Percentiles rank a stretch among this genome's conserved stretches.
Evolutionary conservation across 2,329 filamentous ascomycete genomes (phyloP).

Genomic region (Fusarium sp.): DNA sequence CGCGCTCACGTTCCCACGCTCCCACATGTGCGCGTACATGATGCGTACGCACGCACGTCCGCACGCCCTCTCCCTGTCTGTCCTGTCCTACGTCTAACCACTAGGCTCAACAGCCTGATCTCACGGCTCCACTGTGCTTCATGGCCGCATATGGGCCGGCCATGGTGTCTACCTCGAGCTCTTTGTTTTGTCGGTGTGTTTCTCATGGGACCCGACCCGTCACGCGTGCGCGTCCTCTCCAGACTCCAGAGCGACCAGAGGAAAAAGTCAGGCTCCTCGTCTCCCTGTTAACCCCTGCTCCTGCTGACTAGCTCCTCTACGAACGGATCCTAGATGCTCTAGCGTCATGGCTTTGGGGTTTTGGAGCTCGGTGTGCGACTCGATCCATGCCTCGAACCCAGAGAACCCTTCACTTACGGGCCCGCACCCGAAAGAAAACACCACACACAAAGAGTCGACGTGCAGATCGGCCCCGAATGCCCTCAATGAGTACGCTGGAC

Average conservation of each 20-base stretch:
- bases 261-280: conserved; percentile 31
- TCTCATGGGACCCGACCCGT: conserved; percentile 40
- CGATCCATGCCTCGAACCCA: conserved; percentile 38
- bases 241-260: conserved; percentile 5
- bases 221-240: conserved; percentile 46
- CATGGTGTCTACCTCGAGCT: conserved; percentile 43
- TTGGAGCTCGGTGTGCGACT: conserved; percentile 38
- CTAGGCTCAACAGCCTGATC: conserved; percentile 42
- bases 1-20: conserved; percentile 23
- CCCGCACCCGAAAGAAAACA: conserved; percentile 15
- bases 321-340: conserved; percentile 35
- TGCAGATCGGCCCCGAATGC: neutral
- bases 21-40: conserved; percentile 33
- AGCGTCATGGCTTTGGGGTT: conserved; percentile 36
- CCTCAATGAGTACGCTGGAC: neutral
- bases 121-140: conserved; percentile 50
- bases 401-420: conserved; percentile 16
- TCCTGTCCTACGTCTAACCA: conserved; percentile 31
- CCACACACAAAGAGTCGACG: neutral
- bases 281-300: conserved; percentile 26
- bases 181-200: conserved; percentile 52
- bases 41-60: conserved; percentile 7
- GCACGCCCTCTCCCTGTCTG: conserved; percentile 14
- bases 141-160: conserved; percentile 51
- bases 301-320: conserved; percentile 37